A percentile compares a stretch with the other conserved stretches of the same genome.
phyloP scores from a whole-genome alignment of 2,329 filamentous ascomycete genomes.

The Endoconidiophora laricicola region DNA sequence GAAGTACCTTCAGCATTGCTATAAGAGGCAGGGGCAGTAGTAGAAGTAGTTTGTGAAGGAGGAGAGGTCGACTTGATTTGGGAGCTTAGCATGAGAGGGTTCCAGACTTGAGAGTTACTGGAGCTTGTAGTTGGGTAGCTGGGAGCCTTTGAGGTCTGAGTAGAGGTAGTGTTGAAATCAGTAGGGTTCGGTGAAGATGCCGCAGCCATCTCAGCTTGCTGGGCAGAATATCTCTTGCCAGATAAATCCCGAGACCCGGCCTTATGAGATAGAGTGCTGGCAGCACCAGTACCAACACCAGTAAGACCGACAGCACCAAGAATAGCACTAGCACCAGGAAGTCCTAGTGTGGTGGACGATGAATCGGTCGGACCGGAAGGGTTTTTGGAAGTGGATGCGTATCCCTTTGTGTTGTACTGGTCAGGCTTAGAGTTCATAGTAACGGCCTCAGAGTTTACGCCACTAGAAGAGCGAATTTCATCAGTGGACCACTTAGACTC shows the following conservation, averaged over 20 bases:
- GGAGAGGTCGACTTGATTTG: background rate
- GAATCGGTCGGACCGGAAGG: background rate
- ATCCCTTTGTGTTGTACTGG: background rate
- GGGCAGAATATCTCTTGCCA: background rate
- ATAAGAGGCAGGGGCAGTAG: background rate
- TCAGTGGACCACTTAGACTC: constrained; percentile 11
- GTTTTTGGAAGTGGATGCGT: background rate
- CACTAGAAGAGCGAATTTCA: constrained; percentile 7
- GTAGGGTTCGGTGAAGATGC: too few relatives aligned
- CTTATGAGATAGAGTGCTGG: background rate
- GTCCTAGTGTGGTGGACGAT: too few relatives aligned
- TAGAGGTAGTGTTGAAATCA: too few relatives aligned
- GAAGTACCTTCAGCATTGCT: background rate
- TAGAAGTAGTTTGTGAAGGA: background rate
- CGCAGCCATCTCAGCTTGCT: too few relatives aligned
- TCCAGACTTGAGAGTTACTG: background rate
- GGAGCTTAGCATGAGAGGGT: constrained; percentile 6
- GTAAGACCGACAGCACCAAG: constrained; percentile 1
- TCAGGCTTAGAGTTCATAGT: background rate
- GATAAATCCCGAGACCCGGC: background rate
- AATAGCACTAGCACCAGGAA: background rate
- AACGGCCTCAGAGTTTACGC: background rate
- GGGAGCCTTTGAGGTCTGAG: too few relatives aligned
- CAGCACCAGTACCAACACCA: background rate
- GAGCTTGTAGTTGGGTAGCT: background rate